phyloP scores from a whole-genome alignment of 768 basidiomycete species.

The Mycena sanguinolenta region DNA sequence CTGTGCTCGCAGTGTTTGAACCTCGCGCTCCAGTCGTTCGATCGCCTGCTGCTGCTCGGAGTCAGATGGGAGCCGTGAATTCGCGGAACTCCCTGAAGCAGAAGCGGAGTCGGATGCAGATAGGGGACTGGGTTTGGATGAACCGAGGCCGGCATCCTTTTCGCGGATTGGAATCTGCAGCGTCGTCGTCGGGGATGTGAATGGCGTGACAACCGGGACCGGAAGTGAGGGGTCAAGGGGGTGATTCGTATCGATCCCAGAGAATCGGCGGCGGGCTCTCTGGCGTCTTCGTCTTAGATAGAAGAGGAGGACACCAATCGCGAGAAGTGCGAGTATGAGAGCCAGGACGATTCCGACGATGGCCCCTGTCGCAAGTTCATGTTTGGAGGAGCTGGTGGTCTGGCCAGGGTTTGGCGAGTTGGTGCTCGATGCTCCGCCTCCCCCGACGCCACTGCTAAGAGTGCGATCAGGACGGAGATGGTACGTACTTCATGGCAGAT shows the following conservation, averaged over 20 bases:
- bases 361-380: conserved; percentile 1
- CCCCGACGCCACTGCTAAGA: background rate
- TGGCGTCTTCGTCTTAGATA: conserved; percentile 16
- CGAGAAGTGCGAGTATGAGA: conserved; percentile 12
- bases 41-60: background rate
- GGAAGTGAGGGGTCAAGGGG: background rate
- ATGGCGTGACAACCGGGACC: conserved; percentile 10
- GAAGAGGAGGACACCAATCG: conserved; percentile 8
- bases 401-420: background rate
- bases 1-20: background rate
- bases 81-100: too few species aligned
- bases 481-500: background rate
- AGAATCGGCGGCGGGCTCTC: conserved; percentile 13
- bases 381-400: background rate
- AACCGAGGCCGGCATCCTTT: background rate
- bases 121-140: background rate
- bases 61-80: background rate
- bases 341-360: conserved; percentile 19
- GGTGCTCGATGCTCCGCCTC: background rate
- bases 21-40: background rate
- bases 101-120: too few species aligned
- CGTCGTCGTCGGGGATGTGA: background rate
- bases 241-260: background rate
- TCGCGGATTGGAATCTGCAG: background rate
- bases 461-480: background rate